Evolutionary conservation across 495 filamentous ascomycete genomes (phyloP).

Genomic region (Penicillium atrosanguineum): DNA sequence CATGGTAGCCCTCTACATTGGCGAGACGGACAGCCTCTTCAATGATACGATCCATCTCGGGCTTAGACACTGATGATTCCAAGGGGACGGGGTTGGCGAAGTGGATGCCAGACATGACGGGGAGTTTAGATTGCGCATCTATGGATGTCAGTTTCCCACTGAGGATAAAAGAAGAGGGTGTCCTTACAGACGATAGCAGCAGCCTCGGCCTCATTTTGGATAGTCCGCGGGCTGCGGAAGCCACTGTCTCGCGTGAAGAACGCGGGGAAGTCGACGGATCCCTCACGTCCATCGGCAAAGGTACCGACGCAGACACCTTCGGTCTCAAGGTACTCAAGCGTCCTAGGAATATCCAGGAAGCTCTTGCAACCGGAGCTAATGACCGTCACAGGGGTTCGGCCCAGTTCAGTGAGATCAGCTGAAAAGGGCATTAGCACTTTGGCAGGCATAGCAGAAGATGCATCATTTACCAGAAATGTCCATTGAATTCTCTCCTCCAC

Average conservation of each 20-base stretch:
- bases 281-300: conserved; percentile 74
- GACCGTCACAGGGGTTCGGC: conserved; percentile 86
- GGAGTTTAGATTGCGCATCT: conserved; percentile 65
- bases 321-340: conserved; percentile 92
- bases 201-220: conserved; percentile 74
- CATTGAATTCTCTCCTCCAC: conserved; percentile 79
- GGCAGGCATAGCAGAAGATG: neutral
- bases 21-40: conserved; percentile 71
- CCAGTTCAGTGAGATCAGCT: conserved; percentile 92
- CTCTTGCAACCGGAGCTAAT: conserved; percentile 91
- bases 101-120: conserved; percentile 68
- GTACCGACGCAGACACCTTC: conserved; percentile 85
- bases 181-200: conserved; percentile 77
- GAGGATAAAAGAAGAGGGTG: neutral
- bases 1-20: conserved; percentile 61
- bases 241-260: conserved; percentile 90
- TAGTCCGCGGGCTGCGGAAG: conserved; percentile 68
- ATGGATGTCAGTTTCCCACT: conserved; percentile 1
- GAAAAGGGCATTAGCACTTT: neutral
- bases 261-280: conserved; percentile 75
- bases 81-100: conserved; percentile 87
- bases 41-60: conserved; percentile 73
- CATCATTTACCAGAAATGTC: conserved; percentile 66
- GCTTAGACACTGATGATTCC: conserved; percentile 64
- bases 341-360: conserved; percentile 88